Evolutionary conservation across 1,284 basidiomycete genomes (phyloP), one percentile per base, ranked within the genome.

Genomic region (Cutaneotrichosporon mucoides): DNA sequence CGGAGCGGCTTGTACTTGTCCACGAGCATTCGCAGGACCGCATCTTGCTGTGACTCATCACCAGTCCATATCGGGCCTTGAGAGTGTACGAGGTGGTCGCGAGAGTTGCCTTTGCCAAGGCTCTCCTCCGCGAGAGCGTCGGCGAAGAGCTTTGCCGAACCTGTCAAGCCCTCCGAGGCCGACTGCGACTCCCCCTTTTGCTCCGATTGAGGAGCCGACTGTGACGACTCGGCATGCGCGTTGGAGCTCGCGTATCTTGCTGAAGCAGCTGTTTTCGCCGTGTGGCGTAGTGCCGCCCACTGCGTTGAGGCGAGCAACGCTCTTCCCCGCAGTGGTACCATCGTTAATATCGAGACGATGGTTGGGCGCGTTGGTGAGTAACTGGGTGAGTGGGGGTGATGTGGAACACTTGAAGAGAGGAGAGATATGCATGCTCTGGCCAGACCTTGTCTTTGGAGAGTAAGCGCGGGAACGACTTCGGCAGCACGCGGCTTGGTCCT

Each of bases 1-100:
- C 88, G 82, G 36, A 89, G 77, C 5, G 89, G 88, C 76, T 88
- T 90, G 79, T 91, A 86, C 68, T 89, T 89, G 79, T 92, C 89
- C 44, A 90, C 82, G 4, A 92, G 83, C 90, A 92, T 92, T 33
- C 89, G 84, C 16, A 92, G 80, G 0, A 91, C 88, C 0, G 87
- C 83, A 77, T 90, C 88, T 59, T 84, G 79, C 3, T 85, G 80
- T 2, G 82, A 80, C 74, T 91, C 89, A 12, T 91, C 88, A 1
- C 88, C 89, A 2, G 83, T 84, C 90, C 88, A 91, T 68, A 76
- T 62, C 6, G 70, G 70, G 5, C 73, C 71, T 51, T 75, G 70
- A 24, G 62, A 61, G 15, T 77, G 67, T 79, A 81, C 73, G 11
- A 76, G 76, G 13, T 70, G 73, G 7, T 76, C 70, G 46, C 64